Conservation (phyloP, 2,329 filamentous ascomycete species). For the Tolypocladium amazonense region DNA sequence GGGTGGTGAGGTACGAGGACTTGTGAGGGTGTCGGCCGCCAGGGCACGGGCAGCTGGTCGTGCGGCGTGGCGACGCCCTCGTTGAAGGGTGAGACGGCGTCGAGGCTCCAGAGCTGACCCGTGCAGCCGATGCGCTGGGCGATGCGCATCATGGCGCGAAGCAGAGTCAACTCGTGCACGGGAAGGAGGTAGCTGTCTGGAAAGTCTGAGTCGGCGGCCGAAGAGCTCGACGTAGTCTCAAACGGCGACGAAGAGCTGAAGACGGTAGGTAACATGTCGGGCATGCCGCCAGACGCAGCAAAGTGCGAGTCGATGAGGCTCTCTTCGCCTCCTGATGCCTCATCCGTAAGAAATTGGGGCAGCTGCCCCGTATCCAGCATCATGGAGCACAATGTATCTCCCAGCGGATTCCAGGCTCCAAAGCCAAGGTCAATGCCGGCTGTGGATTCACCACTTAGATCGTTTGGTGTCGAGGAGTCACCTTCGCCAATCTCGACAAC, state of each 20-base stretch:
- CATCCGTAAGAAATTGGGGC: slow-evolving; percentile 5
- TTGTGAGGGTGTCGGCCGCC: slow-evolving; percentile 41
- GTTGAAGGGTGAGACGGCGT: slow-evolving; percentile 35
- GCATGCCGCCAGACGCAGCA: slow-evolving; percentile 1
- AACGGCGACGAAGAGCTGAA: slow-evolving; percentile 11
- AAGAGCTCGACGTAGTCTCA: slow-evolving; percentile 7
- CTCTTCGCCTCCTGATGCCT: slow-evolving; percentile 2
- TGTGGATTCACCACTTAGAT: not conserved
- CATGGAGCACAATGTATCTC: slow-evolving; percentile 9
- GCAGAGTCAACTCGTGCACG: slow-evolving; percentile 34
- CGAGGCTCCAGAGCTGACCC: slow-evolving; percentile 32
- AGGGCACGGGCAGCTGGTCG: slow-evolving; percentile 31
- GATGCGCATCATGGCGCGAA: slow-evolving; percentile 36
- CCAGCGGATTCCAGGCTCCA: slow-evolving; percentile 11
- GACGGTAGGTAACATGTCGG: slow-evolving; percentile 7
- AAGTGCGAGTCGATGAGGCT: not conserved
- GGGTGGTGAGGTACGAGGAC: slow-evolving; percentile 43
- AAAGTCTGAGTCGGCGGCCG: slow-evolving; percentile 15
- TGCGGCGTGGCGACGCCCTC: slow-evolving; percentile 15
- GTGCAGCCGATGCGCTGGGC: slow-evolving; percentile 32
- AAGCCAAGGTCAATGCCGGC: slow-evolving; percentile 12
- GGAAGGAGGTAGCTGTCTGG: slow-evolving; percentile 39
- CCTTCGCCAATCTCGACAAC: not conserved
- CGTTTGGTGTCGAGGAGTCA: not conserved
- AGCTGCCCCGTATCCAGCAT: slow-evolving; percentile 5